phyloP scores from a whole-genome alignment of 73 alveolate genomes.

The Diophrys appendiculata region DNA sequence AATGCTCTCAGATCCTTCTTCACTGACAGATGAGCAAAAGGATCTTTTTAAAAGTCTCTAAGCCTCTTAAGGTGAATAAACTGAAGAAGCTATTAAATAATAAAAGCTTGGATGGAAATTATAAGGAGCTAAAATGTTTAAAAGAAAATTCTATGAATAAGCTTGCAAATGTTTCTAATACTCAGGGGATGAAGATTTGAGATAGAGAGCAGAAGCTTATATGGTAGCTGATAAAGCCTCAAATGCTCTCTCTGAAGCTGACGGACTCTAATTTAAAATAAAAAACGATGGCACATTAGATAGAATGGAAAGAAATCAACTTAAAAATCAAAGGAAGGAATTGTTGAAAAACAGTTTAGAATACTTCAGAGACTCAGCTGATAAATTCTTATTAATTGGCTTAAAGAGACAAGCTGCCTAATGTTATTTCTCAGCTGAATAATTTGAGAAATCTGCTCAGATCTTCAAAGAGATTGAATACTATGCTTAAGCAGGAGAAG shows the following conservation, averaged over 20 bases:
- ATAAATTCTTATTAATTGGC: slow-evolving; percentile 36
- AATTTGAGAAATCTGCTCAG: slow-evolving; percentile 63
- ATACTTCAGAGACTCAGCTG: slow-evolving; percentile 64
- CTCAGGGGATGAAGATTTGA: slow-evolving; percentile 64
- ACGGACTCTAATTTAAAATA: slow-evolving; percentile 14
- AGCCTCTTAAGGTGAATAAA: slow-evolving; percentile 12
- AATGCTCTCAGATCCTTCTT: slow-evolving; percentile 1
- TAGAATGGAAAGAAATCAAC: slow-evolving; percentile 39
- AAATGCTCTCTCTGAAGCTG: slow-evolving; percentile 45
- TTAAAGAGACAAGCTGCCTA: slow-evolving; percentile 74
- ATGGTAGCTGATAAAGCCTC: slow-evolving; percentile 66
- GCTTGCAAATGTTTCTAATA: slow-evolving; percentile 77
- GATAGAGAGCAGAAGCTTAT: slow-evolving; percentile 66
- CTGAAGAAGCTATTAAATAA: slow-evolving; percentile 16
- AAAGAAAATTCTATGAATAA: slow-evolving; percentile 75
- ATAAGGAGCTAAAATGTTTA: slow-evolving; percentile 79
- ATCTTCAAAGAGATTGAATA: slow-evolving; percentile 39
- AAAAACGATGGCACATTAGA: slow-evolving; percentile 6
- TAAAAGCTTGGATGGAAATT: slow-evolving; percentile 66
- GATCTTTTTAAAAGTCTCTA: slow-evolving; percentile 17
- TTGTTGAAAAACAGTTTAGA: slow-evolving; percentile 21
- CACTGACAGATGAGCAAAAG: slow-evolving; percentile 4
- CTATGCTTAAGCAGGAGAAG: slow-evolving; percentile 81
- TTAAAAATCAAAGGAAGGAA: slow-evolving; percentile 24
- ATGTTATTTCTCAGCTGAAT: slow-evolving; percentile 73